Evolutionary conservation across 2,329 filamentous ascomycete species (phyloP).

Genomic region (Aspergillus pseudoviridinutans): DNA sequence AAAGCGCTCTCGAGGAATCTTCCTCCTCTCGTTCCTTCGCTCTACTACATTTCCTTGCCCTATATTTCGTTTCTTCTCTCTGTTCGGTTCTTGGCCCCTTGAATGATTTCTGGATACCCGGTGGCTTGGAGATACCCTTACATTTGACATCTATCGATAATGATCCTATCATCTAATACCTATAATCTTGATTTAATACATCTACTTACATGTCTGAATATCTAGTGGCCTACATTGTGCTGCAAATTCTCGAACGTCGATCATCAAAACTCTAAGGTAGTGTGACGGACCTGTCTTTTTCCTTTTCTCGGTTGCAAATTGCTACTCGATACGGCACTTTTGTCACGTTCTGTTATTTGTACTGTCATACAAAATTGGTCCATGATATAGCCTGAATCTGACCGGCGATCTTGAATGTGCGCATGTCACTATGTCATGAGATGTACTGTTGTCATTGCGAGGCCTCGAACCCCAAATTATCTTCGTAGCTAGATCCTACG

Average conservation of each 20-base stretch:
- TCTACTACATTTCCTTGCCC: background rate
- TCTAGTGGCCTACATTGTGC: constrained; percentile 31
- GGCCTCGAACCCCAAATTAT: background rate
- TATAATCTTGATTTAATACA: background rate
- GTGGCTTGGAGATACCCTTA: background rate
- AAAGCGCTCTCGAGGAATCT: background rate
- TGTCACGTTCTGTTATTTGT: background rate
- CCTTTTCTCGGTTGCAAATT: background rate
- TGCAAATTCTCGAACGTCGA: constrained; percentile 32
- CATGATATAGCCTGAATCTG: background rate
- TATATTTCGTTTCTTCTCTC: background rate
- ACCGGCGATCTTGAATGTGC: background rate
- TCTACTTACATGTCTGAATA: background rate
- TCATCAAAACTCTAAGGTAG: constrained; percentile 27
- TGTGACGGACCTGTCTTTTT: background rate
- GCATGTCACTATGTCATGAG: background rate
- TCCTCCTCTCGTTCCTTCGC: background rate
- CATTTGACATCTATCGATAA: background rate
- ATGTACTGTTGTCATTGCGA: background rate
- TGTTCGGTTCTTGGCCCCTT: background rate
- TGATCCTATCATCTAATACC: constrained; percentile 1
- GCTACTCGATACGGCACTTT: background rate
- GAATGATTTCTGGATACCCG: background rate
- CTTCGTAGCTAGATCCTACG: background rate
- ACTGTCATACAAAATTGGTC: background rate